Conservation (phyloP, 1,284 basidiomycete species). For the Tausonia pullulans region DNA sequence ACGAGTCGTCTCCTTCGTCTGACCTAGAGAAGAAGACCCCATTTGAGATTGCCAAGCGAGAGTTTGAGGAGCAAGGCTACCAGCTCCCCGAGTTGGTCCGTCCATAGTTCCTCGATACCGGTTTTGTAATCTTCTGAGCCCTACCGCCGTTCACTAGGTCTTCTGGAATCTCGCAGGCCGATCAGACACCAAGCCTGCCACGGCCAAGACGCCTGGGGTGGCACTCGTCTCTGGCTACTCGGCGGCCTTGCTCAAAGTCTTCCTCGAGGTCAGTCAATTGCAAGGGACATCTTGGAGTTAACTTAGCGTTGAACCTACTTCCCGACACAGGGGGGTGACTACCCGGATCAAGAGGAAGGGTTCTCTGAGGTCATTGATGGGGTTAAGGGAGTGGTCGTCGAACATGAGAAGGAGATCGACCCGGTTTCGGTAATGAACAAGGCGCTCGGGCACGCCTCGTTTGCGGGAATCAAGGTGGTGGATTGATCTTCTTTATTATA, state of each 20-base stretch:
- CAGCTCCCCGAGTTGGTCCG: slow-evolving; percentile 49
- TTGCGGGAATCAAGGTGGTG: slow-evolving; percentile 29
- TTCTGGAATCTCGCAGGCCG: slow-evolving; percentile 27
- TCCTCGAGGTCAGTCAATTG: slow-evolving; percentile 34
- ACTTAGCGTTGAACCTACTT: background rate
- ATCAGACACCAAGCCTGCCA: slow-evolving; percentile 39
- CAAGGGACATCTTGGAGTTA: background rate
- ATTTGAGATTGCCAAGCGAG: slow-evolving; percentile 45
- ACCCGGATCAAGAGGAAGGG: slow-evolving; percentile 31
- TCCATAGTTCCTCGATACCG: background rate
- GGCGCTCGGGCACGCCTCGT: slow-evolving; percentile 43
- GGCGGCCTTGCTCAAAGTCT: slow-evolving; percentile 55
- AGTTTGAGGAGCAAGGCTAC: slow-evolving; percentile 50
- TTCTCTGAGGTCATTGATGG: slow-evolving; percentile 23
- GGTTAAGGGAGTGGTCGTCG: slow-evolving; percentile 17
- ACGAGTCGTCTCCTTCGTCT: too few relatives aligned
- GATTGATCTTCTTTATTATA: slow-evolving; percentile 19
- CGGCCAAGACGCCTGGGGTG: slow-evolving; percentile 45
- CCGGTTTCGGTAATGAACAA: slow-evolving; percentile 47
- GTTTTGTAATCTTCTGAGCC: background rate
- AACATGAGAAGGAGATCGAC: slow-evolving; percentile 22
- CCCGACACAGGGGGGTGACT: slow-evolving; percentile 25
- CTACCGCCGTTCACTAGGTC: slow-evolving; percentile 9
- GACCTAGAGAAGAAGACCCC: slow-evolving; percentile 46
- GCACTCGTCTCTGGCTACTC: slow-evolving; percentile 58